Conservation (phyloP, 2,329 filamentous ascomycete genomes). For the Clathrospora elynae region DNA sequence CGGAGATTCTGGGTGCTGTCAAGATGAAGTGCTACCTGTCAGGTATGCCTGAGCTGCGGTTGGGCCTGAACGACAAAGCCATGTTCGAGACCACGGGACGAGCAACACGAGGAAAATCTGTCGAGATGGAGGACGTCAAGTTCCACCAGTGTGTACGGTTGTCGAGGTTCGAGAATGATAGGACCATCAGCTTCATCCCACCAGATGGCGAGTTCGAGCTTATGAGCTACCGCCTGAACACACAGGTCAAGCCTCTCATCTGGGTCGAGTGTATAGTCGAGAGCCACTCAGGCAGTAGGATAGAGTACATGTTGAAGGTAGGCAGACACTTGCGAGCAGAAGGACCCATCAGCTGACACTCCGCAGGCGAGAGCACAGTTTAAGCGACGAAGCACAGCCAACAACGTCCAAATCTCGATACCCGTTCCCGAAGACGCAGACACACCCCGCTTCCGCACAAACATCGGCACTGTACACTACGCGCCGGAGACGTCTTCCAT, state of each 20-base stretch:
- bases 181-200: slow-evolving; percentile 98
- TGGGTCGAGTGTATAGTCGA: slow-evolving; percentile 99
- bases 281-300: slow-evolving; percentile 89
- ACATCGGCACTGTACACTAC: slow-evolving; percentile 96
- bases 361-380: slow-evolving; percentile 85
- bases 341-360: slow-evolving; percentile 10
- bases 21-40: slow-evolving; percentile 99
- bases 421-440: slow-evolving; percentile 97
- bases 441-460: slow-evolving; percentile 92
- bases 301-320: slow-evolving; percentile 98
- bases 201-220: slow-evolving; percentile 98
- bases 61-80: slow-evolving; percentile 97
- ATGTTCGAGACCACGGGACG: slow-evolving; percentile 99
- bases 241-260: slow-evolving; percentile 96
- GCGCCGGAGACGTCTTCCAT: slow-evolving; percentile 97
- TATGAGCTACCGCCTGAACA: slow-evolving; percentile 99
- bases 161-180: slow-evolving; percentile 95
- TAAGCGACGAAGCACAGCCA: slow-evolving; percentile 95
- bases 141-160: slow-evolving; percentile 98
- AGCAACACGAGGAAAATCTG: slow-evolving; percentile 91
- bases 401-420: slow-evolving; percentile 98
- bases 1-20: slow-evolving; percentile 93
- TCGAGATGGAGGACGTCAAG: slow-evolving; percentile 99
- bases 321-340: background rate
- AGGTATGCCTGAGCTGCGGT: slow-evolving; percentile 93